Base-by-base conservation (phyloP, 257 asterid species). In the Nicotiana paniculata region DNA sequence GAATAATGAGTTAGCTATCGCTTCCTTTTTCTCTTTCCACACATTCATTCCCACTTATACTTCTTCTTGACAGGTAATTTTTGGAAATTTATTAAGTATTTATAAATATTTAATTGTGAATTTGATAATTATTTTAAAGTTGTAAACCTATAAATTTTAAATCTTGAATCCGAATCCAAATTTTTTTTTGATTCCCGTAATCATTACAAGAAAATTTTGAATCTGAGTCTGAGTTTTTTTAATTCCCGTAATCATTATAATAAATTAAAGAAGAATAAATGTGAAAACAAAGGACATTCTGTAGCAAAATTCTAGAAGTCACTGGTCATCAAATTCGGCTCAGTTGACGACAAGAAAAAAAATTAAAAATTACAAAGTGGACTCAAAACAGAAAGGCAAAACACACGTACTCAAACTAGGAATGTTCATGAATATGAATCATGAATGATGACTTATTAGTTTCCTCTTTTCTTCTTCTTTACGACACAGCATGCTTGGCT, bases 271-370 rank as follows among this genome's bases (percentile, higher is more conserved):
- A 13, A 53, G 17, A 70, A 65, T 1, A 4, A 11, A 72, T 72
- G 61, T 46, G 61, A 72, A 46, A 72, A 0, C 3, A 46, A 72
- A 39, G 79, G 33, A 46, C 2, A 70, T 11, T 1, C 5, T 70
- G 46, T 15, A 66, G 46, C 51, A 67, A 67, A 43, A 67, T 17
- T 35, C 13, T 43, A 70, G 57, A 70, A 70, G 77, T 70, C 35
- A 18, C 12, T 21, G 13, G 79, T 72, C 79, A 46, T 72, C 21
- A 24, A 46, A 72, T 72, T 46, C 79, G 79, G 79, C 79, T 72
- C 24, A 21, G 57, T 43, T 72, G 78, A 72, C 57, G 37, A 24
- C 10, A 39, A 58, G 9, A 3, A 21, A 51, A n/a, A n/a, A n/a
- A n/a, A n/a, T n/a, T n/a, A 51, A 48, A 10, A 51, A 51, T 2